A percentile compares a stretch with the other conserved stretches of the same genome.
These are phyloP conservation scores for Suillus brevipes DNA, from an alignment of 768 basidiomycete species.

Conservation along the genomic window DNA sequence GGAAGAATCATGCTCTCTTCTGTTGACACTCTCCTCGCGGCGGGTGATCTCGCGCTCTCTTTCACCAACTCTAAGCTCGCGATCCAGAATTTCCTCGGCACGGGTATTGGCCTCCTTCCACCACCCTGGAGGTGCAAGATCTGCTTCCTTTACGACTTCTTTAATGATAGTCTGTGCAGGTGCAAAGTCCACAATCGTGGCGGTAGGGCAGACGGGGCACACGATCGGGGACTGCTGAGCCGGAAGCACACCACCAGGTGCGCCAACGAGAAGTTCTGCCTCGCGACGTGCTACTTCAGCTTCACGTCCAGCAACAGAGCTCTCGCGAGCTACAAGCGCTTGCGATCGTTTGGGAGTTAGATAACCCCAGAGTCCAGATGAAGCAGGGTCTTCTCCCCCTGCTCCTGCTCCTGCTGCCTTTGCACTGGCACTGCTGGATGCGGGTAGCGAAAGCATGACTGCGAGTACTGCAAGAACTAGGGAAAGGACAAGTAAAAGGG, in stretches of 20 bases:
- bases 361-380: constrained; percentile 65
- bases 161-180: constrained; percentile 82
- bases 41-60: constrained; percentile 85
- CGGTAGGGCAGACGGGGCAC: constrained; percentile 59
- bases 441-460: constrained; percentile 85
- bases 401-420: constrained; percentile 22
- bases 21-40: constrained; percentile 83
- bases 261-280: constrained; percentile 79
- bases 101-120: constrained; percentile 64
- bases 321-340: constrained; percentile 76
- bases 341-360: constrained; percentile 83
- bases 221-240: constrained; percentile 44
- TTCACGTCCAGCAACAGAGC: constrained; percentile 77
- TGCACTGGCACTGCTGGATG: constrained; percentile 40
- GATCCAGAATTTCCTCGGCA: constrained; percentile 79
- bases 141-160: constrained; percentile 82
- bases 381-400: constrained; percentile 37
- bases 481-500: constrained; percentile 82
- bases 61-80: constrained; percentile 82
- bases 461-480: constrained; percentile 86
- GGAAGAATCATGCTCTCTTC: constrained; percentile 83
- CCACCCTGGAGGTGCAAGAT: constrained; percentile 80
- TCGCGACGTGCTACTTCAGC: constrained; percentile 89
- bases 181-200: constrained; percentile 56
- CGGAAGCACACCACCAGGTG: constrained; percentile 77